A percentile compares a stretch with the other conserved stretches of the same genome.
Evolutionary conservation across 306 rosid species (phyloP).

Genomic region (Vigna mungo): DNA sequence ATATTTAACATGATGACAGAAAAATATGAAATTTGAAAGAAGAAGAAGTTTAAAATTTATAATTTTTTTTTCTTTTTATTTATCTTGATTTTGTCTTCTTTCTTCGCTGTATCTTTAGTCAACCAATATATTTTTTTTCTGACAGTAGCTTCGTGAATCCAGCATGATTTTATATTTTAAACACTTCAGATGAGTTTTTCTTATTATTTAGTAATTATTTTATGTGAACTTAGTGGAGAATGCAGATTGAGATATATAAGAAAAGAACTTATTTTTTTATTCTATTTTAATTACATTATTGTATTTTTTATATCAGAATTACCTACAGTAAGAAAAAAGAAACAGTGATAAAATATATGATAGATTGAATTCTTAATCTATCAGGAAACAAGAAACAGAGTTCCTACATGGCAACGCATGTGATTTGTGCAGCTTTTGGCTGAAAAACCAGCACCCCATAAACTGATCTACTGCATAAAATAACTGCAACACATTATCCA

Average conservation of each 20-base stretch:
- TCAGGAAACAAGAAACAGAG: not conserved
- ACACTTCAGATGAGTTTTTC: not conserved
- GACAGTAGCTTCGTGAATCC: not conserved
- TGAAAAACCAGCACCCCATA: constrained; percentile 15
- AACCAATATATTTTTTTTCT: not conserved
- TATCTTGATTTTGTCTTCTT: not conserved
- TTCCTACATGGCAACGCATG: constrained; percentile 61
- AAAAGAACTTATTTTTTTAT: too few relatives aligned
- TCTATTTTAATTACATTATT: too few relatives aligned
- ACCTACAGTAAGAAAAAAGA: not conserved
- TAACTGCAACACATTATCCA: constrained; percentile 35
- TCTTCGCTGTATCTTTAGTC: not conserved
- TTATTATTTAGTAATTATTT: not conserved
- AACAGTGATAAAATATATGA: too few relatives aligned
- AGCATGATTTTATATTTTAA: not conserved
- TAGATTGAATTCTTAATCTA: not conserved
- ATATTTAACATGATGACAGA: too few relatives aligned
- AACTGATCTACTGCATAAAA: constrained; percentile 37
- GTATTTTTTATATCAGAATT: not conserved
- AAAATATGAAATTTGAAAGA: not conserved
- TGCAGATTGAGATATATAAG: not conserved
- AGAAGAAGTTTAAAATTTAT: not conserved
- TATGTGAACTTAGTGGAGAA: not conserved
- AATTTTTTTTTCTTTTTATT: not conserved
- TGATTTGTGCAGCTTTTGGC: constrained; percentile 47